Evolutionary conservation across 2,329 filamentous ascomycete genomes (phyloP).

Genomic region (Sordariomycetes sp.): DNA sequence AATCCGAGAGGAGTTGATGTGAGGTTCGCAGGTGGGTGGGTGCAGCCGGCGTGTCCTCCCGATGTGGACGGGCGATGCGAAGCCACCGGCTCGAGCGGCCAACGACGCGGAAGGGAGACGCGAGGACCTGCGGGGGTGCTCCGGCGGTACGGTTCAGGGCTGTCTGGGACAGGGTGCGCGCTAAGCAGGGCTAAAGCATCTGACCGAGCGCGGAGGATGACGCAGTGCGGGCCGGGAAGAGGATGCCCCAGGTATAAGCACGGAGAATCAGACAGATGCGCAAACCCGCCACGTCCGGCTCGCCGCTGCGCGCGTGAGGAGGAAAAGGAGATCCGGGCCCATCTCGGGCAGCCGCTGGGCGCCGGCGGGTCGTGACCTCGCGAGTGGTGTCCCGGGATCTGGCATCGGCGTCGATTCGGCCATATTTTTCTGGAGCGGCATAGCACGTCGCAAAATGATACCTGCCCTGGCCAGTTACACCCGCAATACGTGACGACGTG

Average conservation of each 20-base stretch:
- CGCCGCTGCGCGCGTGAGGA: not conserved
- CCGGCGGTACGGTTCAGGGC: not conserved
- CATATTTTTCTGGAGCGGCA: conserved; percentile 7
- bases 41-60: not conserved
- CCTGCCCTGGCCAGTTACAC: not conserved
- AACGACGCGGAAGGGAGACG: not conserved
- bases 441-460: conserved; percentile 6
- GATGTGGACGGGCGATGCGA: not conserved
- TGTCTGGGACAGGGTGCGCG: not conserved
- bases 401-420: conserved; percentile 12
- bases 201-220: not conserved
- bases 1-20: not conserved
- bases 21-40: not conserved
- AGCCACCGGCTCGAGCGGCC: not conserved
- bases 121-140: not conserved
- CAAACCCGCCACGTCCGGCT: conserved; percentile 1
- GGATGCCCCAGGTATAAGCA: not conserved
- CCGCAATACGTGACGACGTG: not conserved
- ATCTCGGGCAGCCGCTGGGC: not conserved
- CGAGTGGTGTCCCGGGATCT: not conserved
- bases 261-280: conserved; percentile 4
- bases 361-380: not conserved
- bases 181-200: not conserved
- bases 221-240: not conserved
- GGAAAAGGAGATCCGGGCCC: not conserved